Evolutionary conservation across 2,329 filamentous ascomycete genomes (phyloP), one percentile per base, ranked within the genome.

Genomic region (Trichoderma simmonsii): DNA sequence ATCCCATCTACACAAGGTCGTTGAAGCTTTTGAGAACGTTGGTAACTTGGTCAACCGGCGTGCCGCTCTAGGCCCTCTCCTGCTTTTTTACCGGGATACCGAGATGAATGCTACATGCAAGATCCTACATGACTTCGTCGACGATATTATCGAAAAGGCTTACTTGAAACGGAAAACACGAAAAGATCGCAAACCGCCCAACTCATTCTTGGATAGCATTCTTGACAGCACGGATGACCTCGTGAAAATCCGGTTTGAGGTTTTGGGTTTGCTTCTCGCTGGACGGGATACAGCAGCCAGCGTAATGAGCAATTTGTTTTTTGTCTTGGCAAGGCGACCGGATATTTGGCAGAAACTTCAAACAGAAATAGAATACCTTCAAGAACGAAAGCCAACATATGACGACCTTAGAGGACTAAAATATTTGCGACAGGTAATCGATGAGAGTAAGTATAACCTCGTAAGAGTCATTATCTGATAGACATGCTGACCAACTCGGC

Each of bases 41-140:
- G 54, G 65, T n/a, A 59, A 68, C n/a, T 36, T 68, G n/a, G 51
- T 68, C 18, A 56, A 68, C 30, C 32, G 30, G 32, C 60, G 60
- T 43, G 60, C 60, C 34, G 36, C 60, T 18, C 34, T 62, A 18
- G 60, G 60, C 11, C 60, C 60, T 11, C 26, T 62, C 7, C 36
- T 62, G 7, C 60, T 24, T 6, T 62, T 62, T 24, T 62, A 62
- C 15, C 21, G 24, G 21, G 60, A 62, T 15, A 43, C 34, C 18
- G 34, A 26, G 21, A 62, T 62, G 60, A 43, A 28, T 21, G 21
- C 14, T 2, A 39, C 34, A 4, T 62, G 60, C 15, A 43, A 43
- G 34, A 62, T 62, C 14, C 12, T 62, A 8, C 60, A 62, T 28
- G 60, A 39, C 21, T 62, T 62, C 34, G 60, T 62, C 2, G 60